Percentiles rank a stretch among this genome's conserved stretches.
Evolutionary conservation across 2,329 filamentous ascomycete species (phyloP).

Genomic region (Paecilomyces fulvus): DNA sequence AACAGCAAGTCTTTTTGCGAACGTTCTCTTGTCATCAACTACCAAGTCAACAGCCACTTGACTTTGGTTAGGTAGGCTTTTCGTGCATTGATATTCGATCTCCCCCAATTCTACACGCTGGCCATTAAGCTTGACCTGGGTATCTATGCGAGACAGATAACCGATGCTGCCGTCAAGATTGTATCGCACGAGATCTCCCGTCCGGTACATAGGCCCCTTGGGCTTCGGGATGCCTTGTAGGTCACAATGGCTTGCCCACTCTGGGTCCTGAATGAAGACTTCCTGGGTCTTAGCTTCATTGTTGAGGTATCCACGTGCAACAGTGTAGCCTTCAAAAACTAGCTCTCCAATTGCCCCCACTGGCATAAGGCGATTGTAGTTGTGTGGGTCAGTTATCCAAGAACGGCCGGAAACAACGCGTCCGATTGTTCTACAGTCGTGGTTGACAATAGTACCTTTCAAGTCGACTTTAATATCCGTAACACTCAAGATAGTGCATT

Average conservation of each 20-base stretch:
- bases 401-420: slow-evolving; percentile 22
- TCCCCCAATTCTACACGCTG: slow-evolving; percentile 39
- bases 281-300: slow-evolving; percentile 25
- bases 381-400: slow-evolving; percentile 33
- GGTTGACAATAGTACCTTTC: slow-evolving; percentile 19
- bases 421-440: slow-evolving; percentile 27
- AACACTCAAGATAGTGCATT: slow-evolving; percentile 29
- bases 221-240: slow-evolving; percentile 14
- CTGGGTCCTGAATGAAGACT: slow-evolving; percentile 25
- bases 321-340: slow-evolving; percentile 37
- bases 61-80: slow-evolving; percentile 25
- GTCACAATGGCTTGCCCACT: slow-evolving; percentile 18
- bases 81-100: slow-evolving; percentile 36
- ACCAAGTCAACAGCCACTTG: slow-evolving; percentile 39
- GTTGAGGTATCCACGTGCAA: slow-evolving; percentile 38
- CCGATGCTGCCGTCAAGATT: slow-evolving; percentile 23
- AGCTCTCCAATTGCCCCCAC: slow-evolving; percentile 42
- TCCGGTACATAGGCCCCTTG: slow-evolving; percentile 27
- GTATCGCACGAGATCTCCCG: slow-evolving; percentile 31
- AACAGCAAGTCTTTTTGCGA: slow-evolving; percentile 23
- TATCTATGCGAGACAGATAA: slow-evolving; percentile 27
- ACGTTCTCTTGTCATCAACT: slow-evolving; percentile 19
- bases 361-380: slow-evolving; percentile 30
- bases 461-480: slow-evolving; percentile 22
- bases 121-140: slow-evolving; percentile 35